These are phyloP conservation scores for Epichloe coenophiala DNA, from an alignment of 2,329 filamentous ascomycete genomes.

Conservation along the genomic window DNA sequence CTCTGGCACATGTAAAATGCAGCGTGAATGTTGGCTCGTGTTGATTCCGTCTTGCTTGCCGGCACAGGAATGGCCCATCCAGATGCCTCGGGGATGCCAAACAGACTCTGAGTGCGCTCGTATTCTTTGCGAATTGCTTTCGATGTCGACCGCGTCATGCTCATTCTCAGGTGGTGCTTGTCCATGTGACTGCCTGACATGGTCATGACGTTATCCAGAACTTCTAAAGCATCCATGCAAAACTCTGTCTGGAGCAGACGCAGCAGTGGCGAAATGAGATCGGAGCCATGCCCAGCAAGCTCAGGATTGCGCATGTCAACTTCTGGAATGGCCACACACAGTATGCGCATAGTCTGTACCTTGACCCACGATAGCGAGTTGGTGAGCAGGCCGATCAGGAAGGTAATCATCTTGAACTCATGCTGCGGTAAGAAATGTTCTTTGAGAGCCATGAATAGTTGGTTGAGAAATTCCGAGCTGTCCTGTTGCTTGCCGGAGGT, in stretches of 20 bases:
- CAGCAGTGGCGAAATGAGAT: slow-evolving; percentile 85
- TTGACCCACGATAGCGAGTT: slow-evolving; percentile 86
- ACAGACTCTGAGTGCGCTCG: slow-evolving; percentile 83
- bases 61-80: slow-evolving; percentile 95
- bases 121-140: slow-evolving; percentile 85
- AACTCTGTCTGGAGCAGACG: slow-evolving; percentile 84
- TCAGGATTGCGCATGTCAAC: slow-evolving; percentile 89
- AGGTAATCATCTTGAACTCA: slow-evolving; percentile 76
- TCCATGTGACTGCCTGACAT: slow-evolving; percentile 89
- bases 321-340: slow-evolving; percentile 72
- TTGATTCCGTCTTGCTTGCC: slow-evolving; percentile 75
- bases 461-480: slow-evolving; percentile 61
- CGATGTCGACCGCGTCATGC: slow-evolving; percentile 83
- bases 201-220: slow-evolving; percentile 89
- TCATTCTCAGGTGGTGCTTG: slow-evolving; percentile 91
- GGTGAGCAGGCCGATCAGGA: slow-evolving; percentile 80
- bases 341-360: slow-evolving; percentile 79
- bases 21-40: slow-evolving; percentile 83
- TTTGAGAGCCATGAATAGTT: slow-evolving; percentile 60
- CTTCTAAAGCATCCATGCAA: slow-evolving; percentile 81
- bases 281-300: slow-evolving; percentile 80
- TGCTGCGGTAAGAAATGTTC: slow-evolving; percentile 68
- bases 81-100: slow-evolving; percentile 89
- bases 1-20: slow-evolving; percentile 89
- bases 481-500: slow-evolving; percentile 51